Evolutionary conservation across 129 eudicot genomes (phyloP).

Genomic region (Flaveria ramosissima): DNA sequence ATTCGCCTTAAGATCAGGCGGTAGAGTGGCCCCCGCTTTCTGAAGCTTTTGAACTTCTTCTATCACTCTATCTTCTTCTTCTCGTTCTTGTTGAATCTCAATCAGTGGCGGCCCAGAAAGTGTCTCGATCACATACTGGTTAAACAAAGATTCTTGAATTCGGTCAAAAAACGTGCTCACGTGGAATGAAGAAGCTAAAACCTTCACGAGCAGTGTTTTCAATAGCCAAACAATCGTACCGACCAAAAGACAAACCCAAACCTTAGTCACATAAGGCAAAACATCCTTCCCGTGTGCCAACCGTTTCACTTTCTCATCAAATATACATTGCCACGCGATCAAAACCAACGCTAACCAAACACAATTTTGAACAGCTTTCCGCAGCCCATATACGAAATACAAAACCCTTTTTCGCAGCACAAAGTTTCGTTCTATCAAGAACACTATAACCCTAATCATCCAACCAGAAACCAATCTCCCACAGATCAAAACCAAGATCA

Average conservation of each 20-base stretch:
- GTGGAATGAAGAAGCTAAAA: slow-evolving; percentile 51
- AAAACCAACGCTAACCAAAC: slow-evolving; percentile 55
- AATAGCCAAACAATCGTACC: slow-evolving; percentile 42
- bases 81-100: slow-evolving; percentile 43
- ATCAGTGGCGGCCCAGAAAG: slow-evolving; percentile 52
- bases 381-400: slow-evolving; percentile 51
- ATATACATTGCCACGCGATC: slow-evolving; percentile 52
- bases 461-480: slow-evolving; percentile 47
- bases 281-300: slow-evolving; percentile 21
- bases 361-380: slow-evolving; percentile 55
- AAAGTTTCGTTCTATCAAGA: slow-evolving; percentile 37
- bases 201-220: slow-evolving; percentile 49
- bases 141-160: slow-evolving; percentile 53
- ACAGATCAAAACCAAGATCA: slow-evolving; percentile 37
- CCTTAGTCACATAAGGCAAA: slow-evolving; percentile 48
- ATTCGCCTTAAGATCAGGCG: slow-evolving; percentile 65
- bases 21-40: slow-evolving; percentile 63
- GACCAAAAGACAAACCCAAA: slow-evolving; percentile 34
- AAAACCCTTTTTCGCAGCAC: slow-evolving; percentile 39
- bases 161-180: slow-evolving; percentile 56
- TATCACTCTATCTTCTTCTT: slow-evolving; percentile 61
- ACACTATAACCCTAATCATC: slow-evolving; percentile 32
- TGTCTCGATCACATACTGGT: slow-evolving; percentile 51
- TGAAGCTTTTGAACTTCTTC: slow-evolving; percentile 66
- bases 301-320: slow-evolving; percentile 38